Conservation (phyloP, 768 basidiomycete genomes). For the Russula abietina region DNA sequence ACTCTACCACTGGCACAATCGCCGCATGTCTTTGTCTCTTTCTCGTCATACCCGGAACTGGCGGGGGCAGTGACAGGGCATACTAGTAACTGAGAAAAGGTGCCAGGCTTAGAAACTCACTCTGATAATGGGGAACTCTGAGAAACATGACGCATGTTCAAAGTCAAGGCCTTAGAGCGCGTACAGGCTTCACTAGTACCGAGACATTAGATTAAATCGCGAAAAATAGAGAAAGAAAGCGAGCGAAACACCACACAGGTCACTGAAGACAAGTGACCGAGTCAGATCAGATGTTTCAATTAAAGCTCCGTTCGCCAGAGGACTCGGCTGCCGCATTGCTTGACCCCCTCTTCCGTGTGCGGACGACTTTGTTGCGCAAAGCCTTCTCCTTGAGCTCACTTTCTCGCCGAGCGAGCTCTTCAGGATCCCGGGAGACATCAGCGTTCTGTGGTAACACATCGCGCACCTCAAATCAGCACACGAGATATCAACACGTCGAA, state of each 20-base stretch:
- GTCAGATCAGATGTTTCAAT: slow-evolving; percentile 1
- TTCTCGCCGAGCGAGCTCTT: slow-evolving; percentile 61
- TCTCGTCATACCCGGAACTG: neutral
- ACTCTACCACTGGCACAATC: neutral
- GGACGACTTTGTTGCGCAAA: slow-evolving; percentile 74
- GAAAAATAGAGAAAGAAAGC: slow-evolving; percentile 5
- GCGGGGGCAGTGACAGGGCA: neutral
- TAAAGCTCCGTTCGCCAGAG: neutral
- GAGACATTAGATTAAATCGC: slow-evolving; percentile 18
- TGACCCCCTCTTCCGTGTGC: slow-evolving; percentile 48
- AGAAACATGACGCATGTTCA: slow-evolving; percentile 6
- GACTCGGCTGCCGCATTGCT: slow-evolving; percentile 7
- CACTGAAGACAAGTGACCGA: neutral
- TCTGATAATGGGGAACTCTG: neutral
- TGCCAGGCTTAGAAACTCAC: neutral
- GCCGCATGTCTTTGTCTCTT: neutral
- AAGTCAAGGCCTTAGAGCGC: slow-evolving; percentile 1
- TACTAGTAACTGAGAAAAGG: neutral
- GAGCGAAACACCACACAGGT: slow-evolving; percentile 15
- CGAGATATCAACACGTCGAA: neutral
- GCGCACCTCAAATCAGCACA: neutral
- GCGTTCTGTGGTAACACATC: slow-evolving; percentile 3
- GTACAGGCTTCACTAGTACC: slow-evolving; percentile 20
- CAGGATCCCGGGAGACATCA: slow-evolving; percentile 24
- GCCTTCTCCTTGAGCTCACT: slow-evolving; percentile 79